Evolutionary conservation across 257 asterid genomes (phyloP), one percentile per base, ranked within the genome.

Genomic region (Asclepias syriaca): DNA sequence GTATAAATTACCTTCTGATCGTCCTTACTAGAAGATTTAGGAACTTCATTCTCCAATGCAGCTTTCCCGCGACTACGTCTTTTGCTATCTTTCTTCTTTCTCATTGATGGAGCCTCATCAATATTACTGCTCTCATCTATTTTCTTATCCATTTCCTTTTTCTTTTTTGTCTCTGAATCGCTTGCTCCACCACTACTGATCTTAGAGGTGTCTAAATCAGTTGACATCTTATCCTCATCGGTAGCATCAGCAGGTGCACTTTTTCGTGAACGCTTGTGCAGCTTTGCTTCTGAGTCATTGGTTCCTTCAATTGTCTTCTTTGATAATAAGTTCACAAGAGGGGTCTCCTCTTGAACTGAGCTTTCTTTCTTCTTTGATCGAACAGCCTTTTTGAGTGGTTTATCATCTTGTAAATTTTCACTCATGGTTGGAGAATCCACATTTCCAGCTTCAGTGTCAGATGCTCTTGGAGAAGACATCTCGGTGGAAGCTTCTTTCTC

Each of bases 41-140:
- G 51, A 45, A 72, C 75, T 50, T 81, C 80, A 77, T 83, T 86
- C 65, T 76, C 89, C 69, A 63, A 59, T 60, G 69, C 78, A 72
- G 83, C 83, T 84, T 87, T 88, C 59, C 74, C 78, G 21, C 81
- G 90, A 39, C 77, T 90, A 75, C 84, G 82, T 82, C 80, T 86
- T 86, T 76, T 86, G 54, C 78, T 66, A 73, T 60, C 88, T 72
- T 78, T 76, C 53, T 81, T 84, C 46, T 67, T 84, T 77, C 73
- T 84, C 48, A 74, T 73, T 34, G 90, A 67, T 51, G 84, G 79
- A 63, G 75, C 89, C 57, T 70, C 83, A 46, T 77, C 81, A 45
- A 68, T 32, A 34, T 75, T 70, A 65, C 68, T 75, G 34, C 69
- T 67, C 16, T 67, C 72, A 59, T 76, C 82, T 43, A 64, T 48